Conservation (phyloP, 2,329 filamentous ascomycete species). For the Penicillium sp. region DNA sequence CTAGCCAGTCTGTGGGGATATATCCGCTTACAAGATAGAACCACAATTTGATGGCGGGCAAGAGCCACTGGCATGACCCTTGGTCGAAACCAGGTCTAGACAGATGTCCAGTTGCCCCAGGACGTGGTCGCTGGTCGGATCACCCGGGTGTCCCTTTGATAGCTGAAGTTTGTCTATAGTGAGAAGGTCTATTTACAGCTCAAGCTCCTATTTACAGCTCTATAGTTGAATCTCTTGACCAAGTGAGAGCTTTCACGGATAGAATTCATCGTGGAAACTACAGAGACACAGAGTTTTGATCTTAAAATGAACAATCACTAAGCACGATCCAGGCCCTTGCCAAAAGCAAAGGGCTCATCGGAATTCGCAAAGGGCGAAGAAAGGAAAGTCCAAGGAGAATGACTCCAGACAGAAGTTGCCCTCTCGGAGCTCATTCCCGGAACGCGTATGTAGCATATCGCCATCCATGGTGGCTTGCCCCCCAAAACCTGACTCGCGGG, state of each 20-base stretch:
- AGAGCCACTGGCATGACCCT: not conserved
- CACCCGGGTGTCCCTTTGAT: not conserved
- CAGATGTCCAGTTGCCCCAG: not conserved
- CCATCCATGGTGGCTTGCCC: conserved; percentile 3
- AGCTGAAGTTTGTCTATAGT: not conserved
- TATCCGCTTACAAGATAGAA: not conserved
- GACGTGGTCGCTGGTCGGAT: conserved; percentile 1
- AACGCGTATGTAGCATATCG: not conserved
- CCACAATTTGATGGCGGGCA: no score
- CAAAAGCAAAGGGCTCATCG: no score
- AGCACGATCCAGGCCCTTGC: no score
- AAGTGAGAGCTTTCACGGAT: no score
- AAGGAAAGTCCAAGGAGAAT: not conserved
- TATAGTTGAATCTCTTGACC: no score
- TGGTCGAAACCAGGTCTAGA: conserved; percentile 12
- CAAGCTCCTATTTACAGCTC: no score
- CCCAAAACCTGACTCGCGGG: conserved; percentile 20
- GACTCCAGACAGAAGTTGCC: not conserved
- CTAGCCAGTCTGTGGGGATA: not conserved
- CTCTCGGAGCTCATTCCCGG: conserved; percentile 20
- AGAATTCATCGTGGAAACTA: no score
- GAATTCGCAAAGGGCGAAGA: not conserved
- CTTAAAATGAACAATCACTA: no score
- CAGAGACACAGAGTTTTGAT: no score
- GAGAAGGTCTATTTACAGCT: no score